phyloP scores from a whole-genome alignment of 148 eudicot species.

The Persicaria maculosa region DNA sequence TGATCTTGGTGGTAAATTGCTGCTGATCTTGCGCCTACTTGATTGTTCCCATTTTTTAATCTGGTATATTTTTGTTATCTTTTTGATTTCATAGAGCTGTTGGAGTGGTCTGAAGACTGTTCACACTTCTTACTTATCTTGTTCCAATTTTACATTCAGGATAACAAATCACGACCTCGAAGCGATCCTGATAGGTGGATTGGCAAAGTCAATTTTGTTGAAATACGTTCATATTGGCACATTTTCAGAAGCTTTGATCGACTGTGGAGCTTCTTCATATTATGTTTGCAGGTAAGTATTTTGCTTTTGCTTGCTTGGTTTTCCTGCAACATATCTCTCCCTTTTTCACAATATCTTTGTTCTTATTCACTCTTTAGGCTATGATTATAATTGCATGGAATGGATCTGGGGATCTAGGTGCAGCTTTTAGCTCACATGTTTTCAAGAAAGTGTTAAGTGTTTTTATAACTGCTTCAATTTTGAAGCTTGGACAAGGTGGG shows the following conservation, averaged over 20 bases:
- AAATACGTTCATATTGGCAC: slow-evolving; percentile 91
- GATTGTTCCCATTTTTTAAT: neutral
- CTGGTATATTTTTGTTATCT: neutral
- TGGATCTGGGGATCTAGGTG: slow-evolving; percentile 66
- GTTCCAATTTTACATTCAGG: slow-evolving; percentile 35
- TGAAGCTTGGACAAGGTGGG: slow-evolving; percentile 88
- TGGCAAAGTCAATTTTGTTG: slow-evolving; percentile 97
- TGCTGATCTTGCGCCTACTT: neutral
- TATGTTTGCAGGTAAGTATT: slow-evolving; percentile 75
- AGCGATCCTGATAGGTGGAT: slow-evolving; percentile 72
- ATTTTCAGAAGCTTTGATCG: slow-evolving; percentile 97
- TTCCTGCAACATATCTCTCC: neutral
- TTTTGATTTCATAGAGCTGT: neutral
- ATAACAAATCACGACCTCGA: slow-evolving; percentile 39
- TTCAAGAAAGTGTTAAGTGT: slow-evolving; percentile 85
- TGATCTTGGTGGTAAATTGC: neutral
- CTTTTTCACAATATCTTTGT: neutral
- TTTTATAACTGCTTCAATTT: slow-evolving; percentile 89
- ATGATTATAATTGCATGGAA: slow-evolving; percentile 99
- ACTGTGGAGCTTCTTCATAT: slow-evolving; percentile 91
- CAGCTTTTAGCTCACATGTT: slow-evolving; percentile 51
- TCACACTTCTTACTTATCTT: slow-evolving; percentile 1
- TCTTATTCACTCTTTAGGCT: slow-evolving; percentile 44
- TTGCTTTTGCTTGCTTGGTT: neutral
- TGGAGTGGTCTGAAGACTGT: slow-evolving; percentile 1